Evolutionary conservation across 2,329 filamentous ascomycete species (phyloP).

Genomic region (Aciculosporium take): DNA sequence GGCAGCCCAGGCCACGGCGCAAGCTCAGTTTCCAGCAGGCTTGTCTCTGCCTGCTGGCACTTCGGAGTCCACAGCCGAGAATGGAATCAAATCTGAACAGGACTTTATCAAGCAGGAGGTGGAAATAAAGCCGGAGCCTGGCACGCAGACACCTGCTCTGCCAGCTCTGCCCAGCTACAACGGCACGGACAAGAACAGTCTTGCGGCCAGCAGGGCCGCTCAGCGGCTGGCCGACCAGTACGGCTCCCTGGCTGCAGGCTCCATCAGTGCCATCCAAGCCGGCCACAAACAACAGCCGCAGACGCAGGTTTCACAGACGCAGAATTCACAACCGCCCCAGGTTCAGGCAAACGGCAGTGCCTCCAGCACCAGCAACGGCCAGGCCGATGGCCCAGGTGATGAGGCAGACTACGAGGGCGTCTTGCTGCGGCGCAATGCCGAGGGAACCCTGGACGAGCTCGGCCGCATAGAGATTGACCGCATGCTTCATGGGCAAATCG

Average conservation of each 20-base stretch:
- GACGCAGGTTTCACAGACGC: slow-evolving; percentile 14
- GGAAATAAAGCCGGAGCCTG: slow-evolving; percentile 31
- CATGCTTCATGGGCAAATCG: slow-evolving; percentile 54
- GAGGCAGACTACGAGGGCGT: slow-evolving; percentile 43
- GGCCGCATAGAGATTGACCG: slow-evolving; percentile 51
- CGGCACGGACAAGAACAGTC: slow-evolving; percentile 20
- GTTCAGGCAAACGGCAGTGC: slow-evolving; percentile 11
- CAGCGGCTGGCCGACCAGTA: slow-evolving; percentile 45
- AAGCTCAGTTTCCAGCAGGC: slow-evolving; percentile 19
- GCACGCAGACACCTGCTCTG: slow-evolving; percentile 17
- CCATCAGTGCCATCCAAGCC: slow-evolving; percentile 48
- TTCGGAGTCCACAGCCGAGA: slow-evolving; percentile 16
- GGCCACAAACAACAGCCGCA: slow-evolving; percentile 19
- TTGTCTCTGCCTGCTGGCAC: slow-evolving; percentile 18
- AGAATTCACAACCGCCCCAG: slow-evolving; percentile 15
- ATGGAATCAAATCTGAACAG: slow-evolving; percentile 31
- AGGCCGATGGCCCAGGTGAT: slow-evolving; percentile 60
- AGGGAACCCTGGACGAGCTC: slow-evolving; percentile 40
- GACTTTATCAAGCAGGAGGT: slow-evolving; percentile 33
- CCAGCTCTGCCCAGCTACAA: slow-evolving; percentile 20
- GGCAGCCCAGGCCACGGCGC: slow-evolving; percentile 11
- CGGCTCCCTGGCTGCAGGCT: slow-evolving; percentile 48
- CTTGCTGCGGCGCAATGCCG: slow-evolving; percentile 40
- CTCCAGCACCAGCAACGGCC: slow-evolving; percentile 24
- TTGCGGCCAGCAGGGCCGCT: slow-evolving; percentile 40